These are phyloP conservation scores for Apiotrichum akiyoshidainum DNA, from an alignment of 1,284 basidiomycete genomes.

Conservation along the genomic window DNA sequence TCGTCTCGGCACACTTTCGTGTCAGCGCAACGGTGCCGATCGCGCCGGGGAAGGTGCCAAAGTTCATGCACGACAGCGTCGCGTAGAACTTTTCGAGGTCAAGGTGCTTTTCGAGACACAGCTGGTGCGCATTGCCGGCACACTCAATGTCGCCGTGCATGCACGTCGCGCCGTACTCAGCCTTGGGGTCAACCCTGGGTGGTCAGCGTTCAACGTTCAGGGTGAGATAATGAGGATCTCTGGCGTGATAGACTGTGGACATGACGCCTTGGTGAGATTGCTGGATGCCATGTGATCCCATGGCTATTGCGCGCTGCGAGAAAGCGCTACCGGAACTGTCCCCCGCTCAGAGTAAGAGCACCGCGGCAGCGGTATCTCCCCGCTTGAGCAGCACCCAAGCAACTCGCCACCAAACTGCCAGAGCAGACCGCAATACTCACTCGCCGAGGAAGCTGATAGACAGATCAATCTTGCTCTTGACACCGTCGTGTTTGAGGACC, in stretches of 20 bases:
- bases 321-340: too few species aligned
- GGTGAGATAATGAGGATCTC: slow-evolving; percentile 6
- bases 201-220: not conserved
- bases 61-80: slow-evolving; percentile 72
- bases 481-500: slow-evolving; percentile 61
- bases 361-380: too few species aligned
- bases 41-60: slow-evolving; percentile 57
- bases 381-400: too few species aligned
- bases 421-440: slow-evolving; percentile 54
- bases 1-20: slow-evolving; percentile 61
- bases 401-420: too few species aligned
- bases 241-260: too few species aligned
- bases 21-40: slow-evolving; percentile 68
- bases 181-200: slow-evolving; percentile 62
- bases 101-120: slow-evolving; percentile 60
- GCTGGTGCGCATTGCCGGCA: slow-evolving; percentile 72
- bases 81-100: slow-evolving; percentile 60
- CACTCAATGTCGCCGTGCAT: slow-evolving; percentile 75
- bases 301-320: too few species aligned
- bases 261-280: too few species aligned
- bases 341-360: too few species aligned
- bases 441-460: slow-evolving; percentile 68
- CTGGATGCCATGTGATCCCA: too few species aligned
- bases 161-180: slow-evolving; percentile 69
- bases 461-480: slow-evolving; percentile 63